Conservation (phyloP, 495 filamentous ascomycete species). For the Penicillium malachiteum region DNA sequence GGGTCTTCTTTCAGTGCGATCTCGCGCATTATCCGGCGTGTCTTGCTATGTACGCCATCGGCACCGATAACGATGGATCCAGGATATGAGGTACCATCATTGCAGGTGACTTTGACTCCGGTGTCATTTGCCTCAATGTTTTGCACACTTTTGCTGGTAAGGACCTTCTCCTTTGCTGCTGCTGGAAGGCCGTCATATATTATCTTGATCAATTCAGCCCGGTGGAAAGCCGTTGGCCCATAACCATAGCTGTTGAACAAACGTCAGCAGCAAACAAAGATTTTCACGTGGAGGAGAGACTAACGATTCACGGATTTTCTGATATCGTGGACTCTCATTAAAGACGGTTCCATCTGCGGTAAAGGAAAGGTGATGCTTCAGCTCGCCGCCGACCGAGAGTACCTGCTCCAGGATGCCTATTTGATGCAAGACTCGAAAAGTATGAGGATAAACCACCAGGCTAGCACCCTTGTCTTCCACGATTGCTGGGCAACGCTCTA, state of each 20-base stretch:
- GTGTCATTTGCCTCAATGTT: constrained; percentile 4
- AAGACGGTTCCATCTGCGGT: constrained; percentile 22
- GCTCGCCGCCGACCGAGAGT: constrained; percentile 11
- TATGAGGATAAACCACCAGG: constrained; percentile 33
- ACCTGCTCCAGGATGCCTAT: constrained; percentile 42
- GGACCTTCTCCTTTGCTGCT: constrained; percentile 12
- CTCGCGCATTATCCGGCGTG: constrained; percentile 40
- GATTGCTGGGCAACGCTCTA: constrained; percentile 41
- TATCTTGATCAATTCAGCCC: constrained; percentile 21
- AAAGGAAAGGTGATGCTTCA: constrained; percentile 18
- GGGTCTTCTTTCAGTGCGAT: constrained; percentile 24
- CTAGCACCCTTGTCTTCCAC: constrained; percentile 41
- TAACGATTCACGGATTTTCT: constrained; percentile 15
- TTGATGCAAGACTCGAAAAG: constrained; percentile 49
- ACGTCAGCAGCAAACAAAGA: neutral
- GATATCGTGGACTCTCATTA: constrained; percentile 11
- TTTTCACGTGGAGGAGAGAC: constrained; percentile 9
- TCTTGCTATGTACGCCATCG: constrained; percentile 51
- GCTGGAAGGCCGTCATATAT: constrained; percentile 22
- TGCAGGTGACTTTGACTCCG: constrained; percentile 13
- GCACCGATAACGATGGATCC: constrained; percentile 48
- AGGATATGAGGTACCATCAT: constrained; percentile 32
- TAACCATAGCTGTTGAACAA: constrained; percentile 11
- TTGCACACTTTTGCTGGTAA: constrained; percentile 14
- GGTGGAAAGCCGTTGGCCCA: constrained; percentile 22